Evolutionary conservation across 495 filamentous ascomycete genomes (phyloP), one percentile per base, ranked within the genome.

Genomic region (Penicillium robsamsonii): DNA sequence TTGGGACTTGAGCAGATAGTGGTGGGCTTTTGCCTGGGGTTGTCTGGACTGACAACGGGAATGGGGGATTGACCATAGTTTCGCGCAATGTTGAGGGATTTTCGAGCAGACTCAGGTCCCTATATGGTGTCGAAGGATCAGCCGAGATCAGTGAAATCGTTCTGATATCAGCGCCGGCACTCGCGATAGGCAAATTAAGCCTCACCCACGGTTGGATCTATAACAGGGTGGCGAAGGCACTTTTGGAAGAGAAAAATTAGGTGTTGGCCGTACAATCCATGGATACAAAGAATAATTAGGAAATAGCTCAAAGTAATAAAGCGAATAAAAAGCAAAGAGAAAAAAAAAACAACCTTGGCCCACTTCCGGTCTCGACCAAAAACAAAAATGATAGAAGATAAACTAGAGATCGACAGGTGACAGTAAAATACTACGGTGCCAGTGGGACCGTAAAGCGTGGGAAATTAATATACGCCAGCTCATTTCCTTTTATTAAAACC

Each of bases 1-100:
- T 57, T 5, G 45, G 60, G 12, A 33, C 12, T 41, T 41, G 48
- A 17, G 48, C 9, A 22, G 3, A 44, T 17, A n/a, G 18, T 35
- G 13, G 52, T 57, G 18, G 58, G 37, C 6, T 50, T 53, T 24
- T 57, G 60, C 13, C 53, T 20, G 7, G 54, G 49, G 25, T 54
- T 24, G 15, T 51, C 50, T 64, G 61, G 11, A 76, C 50, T 33
- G 72, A 72, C 41, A 75, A 60, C 35, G 58, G 70, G 24, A 69
- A 45, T 37, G 71, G 68, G 22, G 50, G 53, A 47, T 58, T 52
- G 31, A 44, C 52, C 52, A 54, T 54, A 15, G 15, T 22, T 44
- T 31, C 5, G 15, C 12, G 11, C 25, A 20, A 53, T 20, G 33
- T 11, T 2, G 35, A 18, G 18, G 22, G n/a, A 41, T 41, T 18